Percentiles rank a stretch among this genome's conserved stretches.
phyloP scores from a whole-genome alignment of 257 asterid species.

The Scutellaria galericulata region DNA sequence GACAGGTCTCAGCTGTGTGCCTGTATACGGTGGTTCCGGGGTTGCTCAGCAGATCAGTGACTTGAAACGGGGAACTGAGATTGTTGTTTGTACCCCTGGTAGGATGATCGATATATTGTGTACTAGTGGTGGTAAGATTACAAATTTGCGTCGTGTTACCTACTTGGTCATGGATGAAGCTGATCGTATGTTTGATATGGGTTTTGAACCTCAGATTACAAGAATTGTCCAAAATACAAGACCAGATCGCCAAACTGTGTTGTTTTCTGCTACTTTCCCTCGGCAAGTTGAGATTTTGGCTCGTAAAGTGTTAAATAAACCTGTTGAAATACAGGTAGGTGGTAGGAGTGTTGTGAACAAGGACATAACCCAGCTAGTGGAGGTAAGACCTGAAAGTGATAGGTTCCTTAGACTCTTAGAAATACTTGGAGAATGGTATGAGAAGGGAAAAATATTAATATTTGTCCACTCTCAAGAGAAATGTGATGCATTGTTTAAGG shows the following conservation, averaged over 20 bases:
- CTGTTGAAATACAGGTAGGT: conserved; percentile 88
- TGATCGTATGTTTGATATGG: conserved; percentile 96
- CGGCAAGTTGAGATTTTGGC: conserved; percentile 91
- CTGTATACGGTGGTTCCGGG: conserved; percentile 94
- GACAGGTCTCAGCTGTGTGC: conserved; percentile 79
- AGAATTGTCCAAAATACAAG: conserved; percentile 86
- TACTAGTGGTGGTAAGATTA: conserved; percentile 87
- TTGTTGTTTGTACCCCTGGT: conserved; percentile 95
- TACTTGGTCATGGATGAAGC: conserved; percentile 97
- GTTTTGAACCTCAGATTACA: conserved; percentile 93
- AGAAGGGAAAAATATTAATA: conserved; percentile 79
- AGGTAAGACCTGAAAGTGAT: conserved; percentile 88
- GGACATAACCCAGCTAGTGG: conserved; percentile 85
- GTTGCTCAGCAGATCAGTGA: conserved; percentile 95
- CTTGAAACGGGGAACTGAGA: conserved; percentile 87
- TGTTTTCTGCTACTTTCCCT: conserved; percentile 93
- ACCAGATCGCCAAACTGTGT: conserved; percentile 91
- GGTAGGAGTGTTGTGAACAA: conserved; percentile 96
- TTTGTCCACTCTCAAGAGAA: conserved; percentile 90
- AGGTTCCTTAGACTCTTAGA: conserved; percentile 77
- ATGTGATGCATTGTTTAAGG: conserved; percentile 79
- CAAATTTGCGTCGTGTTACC: conserved; percentile 88
- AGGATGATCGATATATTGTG: conserved; percentile 93
- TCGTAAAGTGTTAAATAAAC: conserved; percentile 84
- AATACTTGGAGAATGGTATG: conserved; percentile 87